Conservation (phyloP, 208 protist species). For the Trypanosoma avium region DNA sequence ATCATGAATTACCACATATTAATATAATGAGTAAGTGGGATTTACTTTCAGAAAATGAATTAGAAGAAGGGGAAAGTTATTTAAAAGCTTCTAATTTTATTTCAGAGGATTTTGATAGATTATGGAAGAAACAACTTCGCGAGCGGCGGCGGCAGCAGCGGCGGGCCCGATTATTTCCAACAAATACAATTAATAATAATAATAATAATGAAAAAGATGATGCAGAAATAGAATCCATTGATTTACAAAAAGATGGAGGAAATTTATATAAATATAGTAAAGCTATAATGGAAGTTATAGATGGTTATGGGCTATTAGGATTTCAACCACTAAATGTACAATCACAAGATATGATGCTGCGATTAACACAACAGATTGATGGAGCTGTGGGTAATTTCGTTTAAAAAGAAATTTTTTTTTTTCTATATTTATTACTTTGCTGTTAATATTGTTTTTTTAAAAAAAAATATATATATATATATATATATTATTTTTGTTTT, state of each 20-base stretch:
- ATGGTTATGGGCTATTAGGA: conserved; percentile 94
- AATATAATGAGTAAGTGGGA: conserved; percentile 99
- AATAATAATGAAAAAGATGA: conserved; percentile 21
- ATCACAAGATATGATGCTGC: conserved; percentile 85
- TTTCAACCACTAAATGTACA: conserved; percentile 92
- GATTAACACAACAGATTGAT: conserved; percentile 80
- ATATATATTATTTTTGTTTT: too few relatives aligned
- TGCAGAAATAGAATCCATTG: conserved; percentile 42
- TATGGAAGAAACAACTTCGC: conserved; percentile 73
- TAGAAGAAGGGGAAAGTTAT: conserved; percentile 80
- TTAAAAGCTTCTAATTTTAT: conserved; percentile 56
- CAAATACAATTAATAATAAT: conserved; percentile 25
- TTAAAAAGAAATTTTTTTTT: conserved; percentile 16
- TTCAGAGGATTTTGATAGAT: conserved; percentile 78
- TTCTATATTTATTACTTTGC: conserved; percentile 21
- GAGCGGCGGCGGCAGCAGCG: conserved; percentile 45
- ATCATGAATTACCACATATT: conserved; percentile 95
- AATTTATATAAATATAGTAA: conserved; percentile 74
- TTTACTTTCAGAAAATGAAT: conserved; percentile 51
- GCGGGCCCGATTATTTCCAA: conserved; percentile 38
- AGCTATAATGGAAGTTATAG: conserved; percentile 90
- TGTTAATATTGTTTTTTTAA: conserved; percentile 10
- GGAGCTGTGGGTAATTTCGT: conserved; percentile 71
- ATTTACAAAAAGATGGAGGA: conserved; percentile 66
- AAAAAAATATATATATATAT: neutral